Evolutionary conservation across 2,329 filamentous ascomycete species (phyloP), one percentile per base, ranked within the genome.

Genomic region (Saccharata proteae): DNA sequence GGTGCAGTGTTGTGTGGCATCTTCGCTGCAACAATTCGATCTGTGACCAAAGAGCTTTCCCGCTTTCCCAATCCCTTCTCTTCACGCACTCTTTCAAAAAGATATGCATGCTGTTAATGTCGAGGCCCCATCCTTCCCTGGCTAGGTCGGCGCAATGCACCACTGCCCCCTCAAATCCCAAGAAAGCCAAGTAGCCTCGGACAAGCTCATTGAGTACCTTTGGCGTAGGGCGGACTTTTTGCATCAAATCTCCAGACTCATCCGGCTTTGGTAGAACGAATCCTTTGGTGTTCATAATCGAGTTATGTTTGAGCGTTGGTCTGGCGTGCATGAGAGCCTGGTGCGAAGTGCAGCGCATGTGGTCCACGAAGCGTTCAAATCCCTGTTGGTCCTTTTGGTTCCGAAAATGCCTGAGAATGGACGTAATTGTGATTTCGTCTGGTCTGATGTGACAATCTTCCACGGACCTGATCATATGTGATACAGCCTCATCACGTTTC

Each of bases 121-220:
- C 55, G 6, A 65, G 43, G 7, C 61, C 59, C 61, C 61, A 66
- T 23, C 61, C 61, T 28, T 64, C 55, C 5, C 44, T 37, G 11
- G 55, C 53, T 53, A 64, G 58, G 19, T 54, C 48, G 29, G 49
- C 48, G 38, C 57, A 62, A 10, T 62, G 48, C 2, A 54, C 44
- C 6, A 64, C 39, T 8, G 61, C 55, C 8, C 54, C 48, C 3
- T 62, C 55, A 27, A 64, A 59, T 10, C 61, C 61, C 16, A 52
- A 49, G 37, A 65, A 65, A 29, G 55, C 50, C 21, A 64, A 41
- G 2, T 59, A 50, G 11, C 62, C 62, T 28, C 42, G 41, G 20
- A 65, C 54, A 11, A 66, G 38, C 2, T 54, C 46, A 9, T 46
- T 44, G 37, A 63, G 59, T 0, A 65, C 61, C 37, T 55, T 49